Base-by-base conservation (phyloP, 2,329 filamentous ascomycete genomes). In the Colletotrichum eleusines region DNA sequence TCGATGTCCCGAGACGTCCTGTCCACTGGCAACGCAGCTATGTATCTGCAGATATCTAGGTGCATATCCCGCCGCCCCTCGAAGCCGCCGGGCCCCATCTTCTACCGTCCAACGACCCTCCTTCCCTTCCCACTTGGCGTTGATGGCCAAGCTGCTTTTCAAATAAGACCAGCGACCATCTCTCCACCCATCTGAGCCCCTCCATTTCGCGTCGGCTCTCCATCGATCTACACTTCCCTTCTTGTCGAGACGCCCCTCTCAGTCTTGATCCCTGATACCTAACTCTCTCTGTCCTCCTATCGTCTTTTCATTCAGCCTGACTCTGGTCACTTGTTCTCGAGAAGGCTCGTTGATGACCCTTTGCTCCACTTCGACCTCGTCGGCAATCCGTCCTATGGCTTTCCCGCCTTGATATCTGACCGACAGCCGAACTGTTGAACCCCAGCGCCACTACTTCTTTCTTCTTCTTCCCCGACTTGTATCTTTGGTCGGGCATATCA, bases 21-120 rank as follows among this genome's bases (percentile, higher is more conserved):
- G 61, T 50, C 66, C 66, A 70, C 66, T 71, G 61, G 46, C 50
- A 65, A 60, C 66, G 55, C 66, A 66, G 42, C 65, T 69, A 72
- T 72, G 66, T 72, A 72, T 72, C 69, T 72, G 66, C 69, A 72
- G 66, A 72, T 72, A 69, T 72, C 66, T 72, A 72, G 64, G 40
- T 72, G 60, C 66, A 70, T 70, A 71, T 72, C 69, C 69, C 69
- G 69, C 38, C 38, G 35, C 61, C 66, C 35, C 44, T 72, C 60
- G 60, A 63, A 62, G 69, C 66, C 26, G 66, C 48, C 55, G 66
- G 60, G 42, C 50, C 50, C 69, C 66, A 64, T 70, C 42, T 66
- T 31, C 59, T 63, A 48, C 54, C 35, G 66, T 72, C 54, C 60
- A 65, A 69, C 69, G 57, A 64, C 60, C 66, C 66, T 66, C 69